These are phyloP conservation scores for Colletotrichum tropicale DNA, from an alignment of 2,329 filamentous ascomycete genomes.

Conservation along the genomic window DNA sequence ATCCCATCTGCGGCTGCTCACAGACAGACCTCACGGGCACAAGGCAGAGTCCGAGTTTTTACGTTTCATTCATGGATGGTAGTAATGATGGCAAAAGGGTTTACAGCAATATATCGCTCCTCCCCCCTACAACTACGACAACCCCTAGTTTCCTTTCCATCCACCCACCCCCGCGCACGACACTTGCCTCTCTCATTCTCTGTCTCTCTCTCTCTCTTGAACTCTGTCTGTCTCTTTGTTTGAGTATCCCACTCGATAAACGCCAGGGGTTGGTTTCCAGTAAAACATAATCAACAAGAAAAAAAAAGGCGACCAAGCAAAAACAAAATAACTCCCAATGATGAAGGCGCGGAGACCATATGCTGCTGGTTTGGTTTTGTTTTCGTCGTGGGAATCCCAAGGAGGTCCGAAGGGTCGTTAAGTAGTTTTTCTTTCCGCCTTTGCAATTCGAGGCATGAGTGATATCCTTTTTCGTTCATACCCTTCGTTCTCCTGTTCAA, in stretches of 20 bases:
- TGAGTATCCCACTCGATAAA: slow-evolving; percentile 15
- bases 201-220: not conserved
- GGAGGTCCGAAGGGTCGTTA: not conserved
- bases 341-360: slow-evolving; percentile 16
- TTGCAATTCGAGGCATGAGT: not conserved
- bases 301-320: not conserved
- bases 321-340: slow-evolving; percentile 17
- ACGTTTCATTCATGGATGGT: not conserved
- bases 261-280: not conserved
- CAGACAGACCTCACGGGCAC: not conserved
- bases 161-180: not conserved
- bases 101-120: not conserved
- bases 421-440: not conserved
- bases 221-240: slow-evolving; percentile 5
- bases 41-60: not conserved
- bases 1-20: not conserved
- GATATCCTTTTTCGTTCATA: not conserved
- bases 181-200: not conserved
- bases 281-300: not conserved
- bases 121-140: not conserved
- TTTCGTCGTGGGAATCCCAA: slow-evolving; percentile 15
- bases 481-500: not conserved
- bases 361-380: slow-evolving; percentile 12
- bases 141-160: not conserved
- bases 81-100: not conserved